Percentiles rank a stretch among this genome's conserved stretches.
These are phyloP conservation scores for Zymoseptoria tritici DNA, from an alignment of 2,329 filamentous ascomycete genomes.

Conservation along the genomic window DNA sequence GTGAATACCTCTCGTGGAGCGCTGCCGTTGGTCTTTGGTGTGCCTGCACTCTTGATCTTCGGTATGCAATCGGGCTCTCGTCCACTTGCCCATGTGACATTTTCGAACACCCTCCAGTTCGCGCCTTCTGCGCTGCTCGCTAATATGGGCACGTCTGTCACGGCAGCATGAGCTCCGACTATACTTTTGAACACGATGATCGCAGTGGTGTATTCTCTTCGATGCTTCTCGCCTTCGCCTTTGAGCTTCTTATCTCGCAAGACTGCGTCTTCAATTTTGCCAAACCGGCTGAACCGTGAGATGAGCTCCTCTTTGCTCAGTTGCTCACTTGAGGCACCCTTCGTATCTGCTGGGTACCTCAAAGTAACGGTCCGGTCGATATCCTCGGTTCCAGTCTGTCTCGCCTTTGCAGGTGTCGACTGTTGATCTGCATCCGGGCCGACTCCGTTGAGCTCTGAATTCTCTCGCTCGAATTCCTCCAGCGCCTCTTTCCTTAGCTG, in stretches of 20 bases:
- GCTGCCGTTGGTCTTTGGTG: not conserved
- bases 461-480: constrained; percentile 39
- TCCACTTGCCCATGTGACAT: constrained; percentile 48
- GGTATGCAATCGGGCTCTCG: constrained; percentile 43
- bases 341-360: constrained; percentile 31
- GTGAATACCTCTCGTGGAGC: not conserved
- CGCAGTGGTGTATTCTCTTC: constrained; percentile 36
- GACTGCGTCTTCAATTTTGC: constrained; percentile 49
- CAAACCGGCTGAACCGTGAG: constrained; percentile 46
- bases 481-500: constrained; percentile 47
- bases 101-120: constrained; percentile 45
- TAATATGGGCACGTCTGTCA: constrained; percentile 38
- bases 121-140: constrained; percentile 20
- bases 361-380: constrained; percentile 53
- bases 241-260: constrained; percentile 49
- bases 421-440: not conserved
- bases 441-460: constrained; percentile 3
- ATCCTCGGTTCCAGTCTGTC: constrained; percentile 38
- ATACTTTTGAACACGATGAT: constrained; percentile 52
- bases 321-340: not conserved
- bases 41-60: constrained; percentile 7
- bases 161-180: constrained; percentile 50
- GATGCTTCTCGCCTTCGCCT: constrained; percentile 25
- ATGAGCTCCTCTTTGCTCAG: constrained; percentile 43
- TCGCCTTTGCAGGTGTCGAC: not conserved